Evolutionary conservation across 805 yeast species (phyloP).

Genomic region (Candida ipomoeae): DNA sequence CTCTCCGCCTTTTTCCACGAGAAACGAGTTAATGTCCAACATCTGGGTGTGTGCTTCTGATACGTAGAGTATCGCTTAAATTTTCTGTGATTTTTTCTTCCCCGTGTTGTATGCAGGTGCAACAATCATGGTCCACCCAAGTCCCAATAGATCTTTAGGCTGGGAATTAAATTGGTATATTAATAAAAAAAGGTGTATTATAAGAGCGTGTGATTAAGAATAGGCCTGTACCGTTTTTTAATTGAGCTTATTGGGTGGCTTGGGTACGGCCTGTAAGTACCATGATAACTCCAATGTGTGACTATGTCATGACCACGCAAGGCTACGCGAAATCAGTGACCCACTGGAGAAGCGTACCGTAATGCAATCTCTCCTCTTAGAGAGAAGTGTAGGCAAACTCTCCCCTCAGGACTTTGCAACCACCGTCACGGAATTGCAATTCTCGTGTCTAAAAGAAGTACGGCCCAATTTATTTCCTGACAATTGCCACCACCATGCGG

Average conservation of each 20-base stretch:
- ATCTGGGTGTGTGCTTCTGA: conserved; percentile 33
- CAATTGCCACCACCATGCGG: conserved; percentile 46
- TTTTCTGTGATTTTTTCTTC: conserved; percentile 2
- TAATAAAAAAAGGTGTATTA: too few species aligned
- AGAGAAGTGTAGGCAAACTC: conserved; percentile 26
- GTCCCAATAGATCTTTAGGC: too few species aligned
- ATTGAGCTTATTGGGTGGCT: too few species aligned
- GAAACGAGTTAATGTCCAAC: conserved; percentile 90
- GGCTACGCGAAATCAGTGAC: too few species aligned
- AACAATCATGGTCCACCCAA: not conserved
- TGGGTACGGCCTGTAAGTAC: too few species aligned
- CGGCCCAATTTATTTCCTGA: conserved; percentile 33
- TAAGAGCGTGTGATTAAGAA: too few species aligned
- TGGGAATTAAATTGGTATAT: too few species aligned
- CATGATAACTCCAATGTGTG: not conserved
- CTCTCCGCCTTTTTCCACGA: conserved; percentile 95
- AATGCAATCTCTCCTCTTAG: conserved; percentile 39
- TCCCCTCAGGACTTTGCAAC: conserved; percentile 32
- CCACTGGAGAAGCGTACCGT: not conserved
- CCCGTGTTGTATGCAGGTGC: not conserved
- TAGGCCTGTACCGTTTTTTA: too few species aligned
- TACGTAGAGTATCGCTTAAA: not conserved
- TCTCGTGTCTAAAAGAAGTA: conserved; percentile 26
- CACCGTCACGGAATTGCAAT: conserved; percentile 35
- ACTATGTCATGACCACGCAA: not conserved